Evolutionary conservation across 139 green algal species (phyloP).

Genomic region (Chlorella sp.): DNA sequence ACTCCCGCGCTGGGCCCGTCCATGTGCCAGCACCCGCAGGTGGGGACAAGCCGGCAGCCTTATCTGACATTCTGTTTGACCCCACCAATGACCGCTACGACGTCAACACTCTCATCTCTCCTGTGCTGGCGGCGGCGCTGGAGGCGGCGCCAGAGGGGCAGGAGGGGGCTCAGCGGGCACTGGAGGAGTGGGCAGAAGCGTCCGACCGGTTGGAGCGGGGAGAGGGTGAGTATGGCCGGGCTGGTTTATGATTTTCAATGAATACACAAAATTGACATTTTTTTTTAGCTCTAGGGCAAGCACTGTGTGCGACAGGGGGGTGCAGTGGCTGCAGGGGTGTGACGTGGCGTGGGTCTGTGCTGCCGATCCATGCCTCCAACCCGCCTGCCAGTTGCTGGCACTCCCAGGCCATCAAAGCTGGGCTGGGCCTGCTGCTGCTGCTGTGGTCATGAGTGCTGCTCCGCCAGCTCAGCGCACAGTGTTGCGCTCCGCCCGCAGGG

Average conservation of each 20-base stretch:
- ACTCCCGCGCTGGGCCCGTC: neutral
- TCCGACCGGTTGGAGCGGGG: neutral
- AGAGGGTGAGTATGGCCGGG: neutral
- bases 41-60: neutral
- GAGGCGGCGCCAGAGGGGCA: neutral
- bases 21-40: neutral
- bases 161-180: neutral
- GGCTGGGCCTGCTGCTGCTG: too few relatives aligned
- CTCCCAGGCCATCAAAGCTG: too few relatives aligned
- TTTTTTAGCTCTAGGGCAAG: neutral
- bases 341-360: neutral
- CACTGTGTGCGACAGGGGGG: neutral
- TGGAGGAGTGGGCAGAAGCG: neutral
- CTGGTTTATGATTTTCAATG: too few relatives aligned
- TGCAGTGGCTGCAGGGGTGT: neutral
- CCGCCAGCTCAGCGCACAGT: too few relatives aligned
- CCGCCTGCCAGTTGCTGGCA: too few relatives aligned
- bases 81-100: neutral
- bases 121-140: slow-evolving; percentile 15
- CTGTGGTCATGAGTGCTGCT: too few relatives aligned
- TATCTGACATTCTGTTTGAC: neutral
- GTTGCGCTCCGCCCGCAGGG: too few relatives aligned
- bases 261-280: too few relatives aligned
- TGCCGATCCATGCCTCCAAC: too few relatives aligned
- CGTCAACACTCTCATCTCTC: slow-evolving; percentile 1